Evolutionary conservation across 2,329 filamentous ascomycete species (phyloP), one percentile per base, ranked within the genome.

Genomic region (Aureobasidium sp.): DNA sequence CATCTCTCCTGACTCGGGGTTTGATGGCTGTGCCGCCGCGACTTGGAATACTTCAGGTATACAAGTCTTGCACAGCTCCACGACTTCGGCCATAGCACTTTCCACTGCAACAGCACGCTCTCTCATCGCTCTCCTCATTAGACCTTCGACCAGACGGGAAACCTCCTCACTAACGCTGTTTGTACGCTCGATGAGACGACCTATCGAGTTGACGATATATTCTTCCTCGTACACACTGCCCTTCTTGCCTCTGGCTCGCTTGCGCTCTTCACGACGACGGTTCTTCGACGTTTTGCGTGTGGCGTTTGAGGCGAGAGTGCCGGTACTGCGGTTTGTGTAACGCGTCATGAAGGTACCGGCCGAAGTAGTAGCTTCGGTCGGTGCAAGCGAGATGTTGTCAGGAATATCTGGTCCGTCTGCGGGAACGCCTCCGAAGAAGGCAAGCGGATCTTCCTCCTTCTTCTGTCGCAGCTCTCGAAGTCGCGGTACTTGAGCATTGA

Each of bases 221-320:
- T 97, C 94, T 72, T 97, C 93, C 74, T 99, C 94, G 74, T 99
- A 99, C 5, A 99, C 90, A 17, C 90, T 96, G 12, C 94, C 94
- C 79, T 97, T 97, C 74, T 96, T 93, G 27, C 94, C 94, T 8
- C 91, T 81, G 0, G 94, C 94, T 17, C 93, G 86, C 82, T 99
- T 99, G 74, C 96, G 86, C 79, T 99, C 94, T 75, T 99, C 94
- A 22, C 91, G 83, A 27, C 88, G 82, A 58, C 91, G 86, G 71
- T 96, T 97, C 80, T 94, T 96, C 71, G 85, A 89, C 44, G 91
- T 96, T 63, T 88, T 88, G 14, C 91, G 83, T 55, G 86, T 89
- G 2, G 88, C 86, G 34, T 86, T 84, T 14, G 88, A 92, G 22
- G 86, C 88, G 1, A 85, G 81, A 22, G 90, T 91, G 25, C 87